Evolutionary conservation across 1,284 basidiomycete genomes (phyloP).

Genomic region (Chalciporus sp.): DNA sequence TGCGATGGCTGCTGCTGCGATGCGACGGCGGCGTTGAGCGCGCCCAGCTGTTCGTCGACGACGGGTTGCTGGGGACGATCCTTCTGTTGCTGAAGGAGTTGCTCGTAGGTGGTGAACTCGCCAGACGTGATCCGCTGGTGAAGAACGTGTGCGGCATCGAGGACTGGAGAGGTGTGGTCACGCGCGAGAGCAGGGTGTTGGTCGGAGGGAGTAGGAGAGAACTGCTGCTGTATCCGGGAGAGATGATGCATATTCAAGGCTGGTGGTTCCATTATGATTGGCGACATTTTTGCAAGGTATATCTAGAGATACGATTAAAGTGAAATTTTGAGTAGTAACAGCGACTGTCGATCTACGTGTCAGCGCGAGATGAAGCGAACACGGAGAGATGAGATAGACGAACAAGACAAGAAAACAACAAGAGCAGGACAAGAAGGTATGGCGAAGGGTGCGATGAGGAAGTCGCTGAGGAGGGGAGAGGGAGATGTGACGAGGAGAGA

Average conservation of each 20-base stretch:
- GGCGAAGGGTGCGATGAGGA: background rate
- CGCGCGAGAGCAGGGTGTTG: conserved; percentile 26
- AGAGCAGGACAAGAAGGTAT: background rate
- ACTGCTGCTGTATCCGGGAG: conserved; percentile 44
- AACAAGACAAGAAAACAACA: background rate
- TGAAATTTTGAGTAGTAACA: conserved; percentile 21
- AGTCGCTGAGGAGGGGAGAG: background rate
- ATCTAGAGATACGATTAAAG: conserved; percentile 39
- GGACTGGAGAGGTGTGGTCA: conserved; percentile 31
- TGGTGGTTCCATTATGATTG: conserved; percentile 49
- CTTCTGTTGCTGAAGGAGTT: conserved; percentile 32
- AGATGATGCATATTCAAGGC: conserved; percentile 49
- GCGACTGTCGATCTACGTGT: conserved; percentile 21
- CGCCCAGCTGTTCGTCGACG: conserved; percentile 14
- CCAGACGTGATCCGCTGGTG: conserved; percentile 31
- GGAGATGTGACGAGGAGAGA: conserved; percentile 1
- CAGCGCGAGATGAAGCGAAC: background rate
- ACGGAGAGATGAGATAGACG: conserved; percentile 8
- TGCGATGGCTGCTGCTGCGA: conserved; percentile 21
- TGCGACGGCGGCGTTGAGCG: conserved; percentile 11
- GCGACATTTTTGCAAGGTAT: conserved; percentile 38
- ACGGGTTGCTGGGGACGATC: conserved; percentile 27
- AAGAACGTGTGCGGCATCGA: conserved; percentile 30
- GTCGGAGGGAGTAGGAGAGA: conserved; percentile 30
- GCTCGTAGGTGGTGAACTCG: conserved; percentile 34